Base-by-base conservation (phyloP, 345 rosid genomes). In the Populus pruinosa region DNA sequence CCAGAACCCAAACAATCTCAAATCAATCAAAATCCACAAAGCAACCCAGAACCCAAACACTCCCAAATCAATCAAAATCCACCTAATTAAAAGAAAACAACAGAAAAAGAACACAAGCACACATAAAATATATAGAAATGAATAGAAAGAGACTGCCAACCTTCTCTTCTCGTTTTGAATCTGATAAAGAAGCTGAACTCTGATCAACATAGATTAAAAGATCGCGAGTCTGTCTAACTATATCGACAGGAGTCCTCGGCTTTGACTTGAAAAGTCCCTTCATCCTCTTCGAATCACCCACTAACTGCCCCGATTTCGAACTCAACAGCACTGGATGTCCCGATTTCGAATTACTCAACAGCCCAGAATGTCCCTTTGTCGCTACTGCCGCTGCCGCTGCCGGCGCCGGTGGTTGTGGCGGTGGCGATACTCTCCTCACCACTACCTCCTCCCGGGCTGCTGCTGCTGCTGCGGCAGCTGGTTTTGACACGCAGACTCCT, bases 141-240 rank as follows among this genome's bases (percentile, higher is more conserved):
- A 23, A 20, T 38, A 33, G 35, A 20, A 53, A 36, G 27, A 18
- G 1, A 20, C 20, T 35, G 5, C 7, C 31, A 35, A 84, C 92
- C 88, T 86, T 89, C 69, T 89, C 90, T 33, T 89, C 92, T 50
- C 88, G 86, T 78, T 81, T 86, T 76, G 31, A 25, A 65, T 80
- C 90, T 7, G 81, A 70, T 31, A 76, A 70, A 20, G 56, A 39
- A 31, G 78, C 64, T 18, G 79, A 70, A 39, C 59, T 29, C 64
- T 43, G 68, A 49, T 86, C 85, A 29, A 79, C 88, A 41, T 75
- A 92, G 70, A 85, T 85, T 55, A 95, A 97, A 71, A 95, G 93
- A 86, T 95, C 96, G 76, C 96, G 97, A 12, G 97, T 88, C 70
- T 95, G 98, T 13, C 93, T 90, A 44, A 96, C 96, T 77, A 90